A percentile compares a stretch with the other conserved stretches of the same genome.
These are phyloP conservation scores for Lecanosticta acicola DNA, from an alignment of 2,329 filamentous ascomycete genomes.

Conservation along the genomic window DNA sequence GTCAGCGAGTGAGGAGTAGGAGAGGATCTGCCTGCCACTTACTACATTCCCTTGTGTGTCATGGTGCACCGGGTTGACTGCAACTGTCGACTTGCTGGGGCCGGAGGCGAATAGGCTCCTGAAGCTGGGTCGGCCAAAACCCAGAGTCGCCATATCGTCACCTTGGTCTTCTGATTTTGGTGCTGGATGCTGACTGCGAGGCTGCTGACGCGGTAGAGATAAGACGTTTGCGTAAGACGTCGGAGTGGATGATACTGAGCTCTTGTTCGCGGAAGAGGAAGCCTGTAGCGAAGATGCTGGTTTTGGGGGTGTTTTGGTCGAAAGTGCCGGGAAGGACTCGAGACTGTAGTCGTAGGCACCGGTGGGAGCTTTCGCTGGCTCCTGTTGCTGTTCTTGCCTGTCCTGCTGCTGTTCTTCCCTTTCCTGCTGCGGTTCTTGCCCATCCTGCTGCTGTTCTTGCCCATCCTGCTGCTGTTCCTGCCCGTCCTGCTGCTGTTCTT, in stretches of 20 bases:
- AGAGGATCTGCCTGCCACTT: no score
- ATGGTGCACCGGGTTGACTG: background rate
- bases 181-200: background rate
- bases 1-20: constrained; percentile 57
- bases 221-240: background rate
- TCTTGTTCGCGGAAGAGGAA: background rate
- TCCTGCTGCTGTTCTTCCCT: background rate
- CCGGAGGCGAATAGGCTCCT: background rate
- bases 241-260: background rate
- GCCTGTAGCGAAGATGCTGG: background rate
- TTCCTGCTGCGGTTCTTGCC: background rate
- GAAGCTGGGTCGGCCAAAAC: background rate
- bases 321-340: background rate
- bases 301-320: background rate
- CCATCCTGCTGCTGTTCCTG: background rate
- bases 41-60: background rate
- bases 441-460: background rate
- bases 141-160: background rate
- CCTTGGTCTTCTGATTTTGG: background rate
- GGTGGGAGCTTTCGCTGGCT: no score
- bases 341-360: no score
- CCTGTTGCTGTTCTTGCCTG: background rate
- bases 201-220: constrained; percentile 2
- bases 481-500: background rate
- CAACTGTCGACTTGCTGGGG: background rate